Percentiles rank a stretch among this genome's conserved stretches.
phyloP scores from a whole-genome alignment of 2,329 filamentous ascomycete genomes.

The Aspergillus sp. region DNA sequence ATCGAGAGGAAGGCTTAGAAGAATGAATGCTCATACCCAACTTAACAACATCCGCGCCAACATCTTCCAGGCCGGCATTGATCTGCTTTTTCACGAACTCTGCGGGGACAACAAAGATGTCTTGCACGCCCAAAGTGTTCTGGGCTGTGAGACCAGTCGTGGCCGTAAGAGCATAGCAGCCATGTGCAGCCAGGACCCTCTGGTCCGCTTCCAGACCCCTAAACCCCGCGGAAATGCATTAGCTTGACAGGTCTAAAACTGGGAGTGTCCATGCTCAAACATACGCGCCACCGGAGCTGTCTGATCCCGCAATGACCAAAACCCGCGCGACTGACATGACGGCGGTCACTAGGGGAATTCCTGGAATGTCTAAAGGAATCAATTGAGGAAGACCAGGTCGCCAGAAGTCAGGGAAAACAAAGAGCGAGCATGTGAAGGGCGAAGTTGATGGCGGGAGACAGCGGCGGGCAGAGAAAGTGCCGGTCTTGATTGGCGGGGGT shows the following conservation, averaged over 20 bases:
- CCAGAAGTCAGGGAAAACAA: background rate
- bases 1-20: background rate
- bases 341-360: background rate
- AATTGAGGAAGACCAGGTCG: background rate
- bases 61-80: slow-evolving; percentile 77
- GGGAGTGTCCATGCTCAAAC: slow-evolving; percentile 35
- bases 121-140: slow-evolving; percentile 82
- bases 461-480: slow-evolving; percentile 1
- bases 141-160: slow-evolving; percentile 96
- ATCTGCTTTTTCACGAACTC: slow-evolving; percentile 83
- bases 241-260: slow-evolving; percentile 7
- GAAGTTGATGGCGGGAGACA: background rate
- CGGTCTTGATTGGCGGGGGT: slow-evolving; percentile 16
- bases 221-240: slow-evolving; percentile 23
- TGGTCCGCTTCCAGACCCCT: slow-evolving; percentile 95
- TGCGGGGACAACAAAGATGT: slow-evolving; percentile 76
- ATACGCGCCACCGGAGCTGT: slow-evolving; percentile 88
- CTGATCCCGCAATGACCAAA: slow-evolving; percentile 82
- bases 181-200: slow-evolving; percentile 88
- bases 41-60: slow-evolving; percentile 88
- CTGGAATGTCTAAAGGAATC: background rate
- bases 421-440: background rate
- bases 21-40: slow-evolving; percentile 60
- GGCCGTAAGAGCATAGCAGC: slow-evolving; percentile 93
- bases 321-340: slow-evolving; percentile 56